These are phyloP conservation scores for Backusella sp. DNA, from an alignment of 192 early-diverging fungal species.

Conservation along the genomic window DNA sequence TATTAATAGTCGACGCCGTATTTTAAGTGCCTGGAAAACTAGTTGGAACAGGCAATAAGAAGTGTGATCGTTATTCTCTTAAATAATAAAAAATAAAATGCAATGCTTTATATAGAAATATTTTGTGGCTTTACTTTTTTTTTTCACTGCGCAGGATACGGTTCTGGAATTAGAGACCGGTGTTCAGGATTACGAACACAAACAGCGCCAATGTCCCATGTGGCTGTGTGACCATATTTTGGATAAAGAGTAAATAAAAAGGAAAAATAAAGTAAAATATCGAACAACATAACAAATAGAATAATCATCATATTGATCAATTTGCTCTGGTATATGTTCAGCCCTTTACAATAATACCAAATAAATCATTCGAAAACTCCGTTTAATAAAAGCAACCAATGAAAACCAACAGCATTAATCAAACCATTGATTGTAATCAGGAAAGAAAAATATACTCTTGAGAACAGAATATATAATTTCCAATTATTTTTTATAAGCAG, in stretches of 20 bases:
- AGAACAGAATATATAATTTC: background rate
- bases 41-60: background rate
- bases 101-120: background rate
- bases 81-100: background rate
- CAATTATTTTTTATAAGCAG: background rate
- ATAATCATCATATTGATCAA: too few relatives aligned
- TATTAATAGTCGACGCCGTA: background rate
- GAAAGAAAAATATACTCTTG: background rate
- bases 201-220: background rate
- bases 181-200: background rate
- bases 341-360: background rate
- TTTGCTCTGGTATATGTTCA: too few relatives aligned
- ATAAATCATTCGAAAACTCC: background rate
- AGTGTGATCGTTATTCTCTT: background rate
- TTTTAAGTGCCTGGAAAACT: background rate
- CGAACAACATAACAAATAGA: background rate
- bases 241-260: background rate
- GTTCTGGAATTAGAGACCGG: background rate
- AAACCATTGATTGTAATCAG: background rate
- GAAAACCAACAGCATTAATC: background rate
- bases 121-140: background rate
- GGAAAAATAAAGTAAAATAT: background rate
- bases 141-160: background rate
- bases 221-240: background rate
- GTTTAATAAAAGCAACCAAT: background rate